Percentiles rank a stretch among this genome's conserved stretches.
Evolutionary conservation across 2,329 filamentous ascomycete species (phyloP).

Genomic region (Claviceps digitariae): DNA sequence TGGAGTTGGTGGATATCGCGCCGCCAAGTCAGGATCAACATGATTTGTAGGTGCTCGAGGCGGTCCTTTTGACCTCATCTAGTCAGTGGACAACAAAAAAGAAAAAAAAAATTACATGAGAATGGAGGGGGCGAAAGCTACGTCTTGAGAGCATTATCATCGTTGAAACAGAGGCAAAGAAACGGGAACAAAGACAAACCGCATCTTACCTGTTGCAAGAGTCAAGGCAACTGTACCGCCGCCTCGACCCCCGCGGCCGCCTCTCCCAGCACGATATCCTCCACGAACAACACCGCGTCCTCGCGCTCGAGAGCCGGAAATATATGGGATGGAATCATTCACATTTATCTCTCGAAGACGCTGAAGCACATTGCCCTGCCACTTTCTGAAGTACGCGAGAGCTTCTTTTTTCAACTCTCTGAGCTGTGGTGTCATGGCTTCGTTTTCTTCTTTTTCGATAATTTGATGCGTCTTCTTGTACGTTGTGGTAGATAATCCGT

Average conservation of each 20-base stretch:
- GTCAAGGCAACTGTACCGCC: slow-evolving; percentile 15
- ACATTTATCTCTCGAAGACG: slow-evolving; percentile 57
- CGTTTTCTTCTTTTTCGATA: slow-evolving; percentile 19
- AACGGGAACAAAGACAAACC: no score
- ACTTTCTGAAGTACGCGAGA: slow-evolving; percentile 63
- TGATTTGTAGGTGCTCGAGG: slow-evolving; percentile 28
- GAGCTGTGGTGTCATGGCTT: slow-evolving; percentile 31
- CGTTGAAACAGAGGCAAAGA: background rate
- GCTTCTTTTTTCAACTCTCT: slow-evolving; percentile 56
- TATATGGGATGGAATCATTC: slow-evolving; percentile 21
- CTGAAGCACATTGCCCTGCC: slow-evolving; percentile 57
- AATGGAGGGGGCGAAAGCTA: background rate
- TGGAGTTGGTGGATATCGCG: slow-evolving; percentile 43
- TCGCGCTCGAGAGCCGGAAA: slow-evolving; percentile 19
- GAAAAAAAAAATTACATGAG: background rate
- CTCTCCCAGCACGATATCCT: slow-evolving; percentile 14
- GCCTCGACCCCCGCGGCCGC: slow-evolving; percentile 19
- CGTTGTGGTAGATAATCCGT: slow-evolving; percentile 8
- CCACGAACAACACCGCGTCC: slow-evolving; percentile 14
- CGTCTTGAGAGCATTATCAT: background rate
- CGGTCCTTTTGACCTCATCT: slow-evolving; percentile 13
- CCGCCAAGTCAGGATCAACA: slow-evolving; percentile 32
- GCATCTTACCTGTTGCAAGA: slow-evolving; percentile 22
- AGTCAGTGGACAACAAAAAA: slow-evolving; percentile 2
- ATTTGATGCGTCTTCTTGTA: slow-evolving; percentile 16